Evolutionary conservation across 2,329 filamentous ascomycete species (phyloP), one percentile per base, ranked within the genome.

Genomic region (Malbranchea zuffiana): DNA sequence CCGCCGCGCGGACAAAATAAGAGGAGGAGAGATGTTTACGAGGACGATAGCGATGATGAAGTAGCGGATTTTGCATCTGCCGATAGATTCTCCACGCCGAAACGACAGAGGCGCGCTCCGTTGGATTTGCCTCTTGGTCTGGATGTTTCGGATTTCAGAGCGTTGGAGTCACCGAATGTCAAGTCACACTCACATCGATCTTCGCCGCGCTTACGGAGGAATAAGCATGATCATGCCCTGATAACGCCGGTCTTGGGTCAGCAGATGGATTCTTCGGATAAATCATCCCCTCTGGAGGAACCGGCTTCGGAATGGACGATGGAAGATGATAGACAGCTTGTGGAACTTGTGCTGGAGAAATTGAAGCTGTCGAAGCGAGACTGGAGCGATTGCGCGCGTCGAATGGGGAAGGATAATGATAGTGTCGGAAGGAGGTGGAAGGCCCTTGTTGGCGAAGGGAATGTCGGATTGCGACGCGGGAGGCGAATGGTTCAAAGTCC

Each of bases 351-450:
- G 6, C 57, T 67, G 2, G 57, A 61, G 21, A 66, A 64, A 36
- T 53, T 67, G 18, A 54, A 57, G 18, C 54, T 67, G 4, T 62
- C 62, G 18, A 54, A 58, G 33, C 50, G 50, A 33, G 61, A 66
- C 33, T 66, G 62, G 64, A 58, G 61, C 17, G 63, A 65, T 18
- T 67, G 63, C 44, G 63, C 63, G 15, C 53, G 55, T 21, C 51
- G 44, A 37, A 53, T 68, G 44, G 63, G 63, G 33, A 57, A 56
- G 32, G 58, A 62, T 32, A 50, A 56, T 19, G 57, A 58, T 12
- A 61, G 56, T 32, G 50, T 65, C 16, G 60, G 59, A n/a, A 51
- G 49, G 35, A 50, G 65, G 33, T 67, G 62, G 63, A 56, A 54
- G 33, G 48, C 56, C 26, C 56, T 67, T 8, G 48, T 67, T 12